A percentile compares a stretch with the other conserved stretches of the same genome.
Evolutionary conservation across 208 protist species (phyloP).

Genomic region (Crithidia bombi): DNA sequence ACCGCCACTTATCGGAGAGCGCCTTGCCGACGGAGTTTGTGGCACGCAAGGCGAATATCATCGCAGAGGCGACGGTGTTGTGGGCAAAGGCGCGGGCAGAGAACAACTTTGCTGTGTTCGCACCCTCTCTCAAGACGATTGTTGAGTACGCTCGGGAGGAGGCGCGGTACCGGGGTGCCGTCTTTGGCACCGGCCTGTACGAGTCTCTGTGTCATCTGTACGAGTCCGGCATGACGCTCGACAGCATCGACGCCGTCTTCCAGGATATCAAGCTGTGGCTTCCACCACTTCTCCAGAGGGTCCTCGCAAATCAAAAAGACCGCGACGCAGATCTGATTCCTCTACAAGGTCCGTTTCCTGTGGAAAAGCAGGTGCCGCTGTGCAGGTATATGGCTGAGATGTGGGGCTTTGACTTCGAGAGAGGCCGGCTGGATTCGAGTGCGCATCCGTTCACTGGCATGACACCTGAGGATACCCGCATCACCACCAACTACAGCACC

Average conservation of each 20-base stretch:
- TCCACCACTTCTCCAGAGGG: constrained; percentile 47
- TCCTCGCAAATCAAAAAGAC: constrained; percentile 50
- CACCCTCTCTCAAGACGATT: constrained; percentile 52
- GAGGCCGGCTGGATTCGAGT: constrained; percentile 64
- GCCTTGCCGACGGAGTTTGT: constrained; percentile 50
- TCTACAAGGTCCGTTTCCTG: constrained; percentile 28
- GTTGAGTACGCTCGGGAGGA: constrained; percentile 57
- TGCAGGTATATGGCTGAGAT: constrained; percentile 35
- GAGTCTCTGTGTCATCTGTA: constrained; percentile 72
- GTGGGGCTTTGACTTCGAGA: constrained; percentile 82
- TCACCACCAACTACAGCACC: constrained; percentile 74
- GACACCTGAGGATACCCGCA: constrained; percentile 64
- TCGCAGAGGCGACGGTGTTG: constrained; percentile 32
- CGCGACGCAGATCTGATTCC: constrained; percentile 12
- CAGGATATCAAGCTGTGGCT: constrained; percentile 63
- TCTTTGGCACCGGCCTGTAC: constrained; percentile 50
- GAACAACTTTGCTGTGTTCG: constrained; percentile 58
- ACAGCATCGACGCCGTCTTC: constrained; percentile 62
- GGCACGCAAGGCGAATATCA: constrained; percentile 34
- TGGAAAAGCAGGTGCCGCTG: constrained; percentile 48
- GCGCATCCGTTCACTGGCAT: constrained; percentile 78
- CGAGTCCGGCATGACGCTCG: constrained; percentile 66
- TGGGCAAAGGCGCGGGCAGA: constrained; percentile 48
- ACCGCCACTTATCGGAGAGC: constrained; percentile 27
- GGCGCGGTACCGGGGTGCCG: constrained; percentile 36